These are phyloP conservation scores for Lyophyllum decastes DNA, from an alignment of 768 basidiomycete genomes.

Conservation along the genomic window DNA sequence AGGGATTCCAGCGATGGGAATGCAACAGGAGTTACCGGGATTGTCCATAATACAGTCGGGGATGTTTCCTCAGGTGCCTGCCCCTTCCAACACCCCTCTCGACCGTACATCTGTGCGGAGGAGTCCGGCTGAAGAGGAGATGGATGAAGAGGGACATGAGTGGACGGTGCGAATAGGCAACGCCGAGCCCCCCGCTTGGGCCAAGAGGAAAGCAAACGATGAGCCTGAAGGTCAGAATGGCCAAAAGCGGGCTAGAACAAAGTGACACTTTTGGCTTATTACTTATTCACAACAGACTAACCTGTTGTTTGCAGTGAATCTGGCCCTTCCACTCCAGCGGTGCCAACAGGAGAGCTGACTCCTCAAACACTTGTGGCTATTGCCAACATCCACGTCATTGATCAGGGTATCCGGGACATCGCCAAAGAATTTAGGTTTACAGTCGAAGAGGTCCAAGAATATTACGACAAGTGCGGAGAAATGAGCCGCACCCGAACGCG, in stretches of 20 bases:
- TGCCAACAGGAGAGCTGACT: conserved; percentile 21
- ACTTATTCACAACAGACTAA: conserved; percentile 1
- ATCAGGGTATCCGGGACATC: conserved; percentile 65
- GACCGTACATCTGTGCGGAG: conserved; percentile 35
- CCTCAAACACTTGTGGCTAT: conserved; percentile 35
- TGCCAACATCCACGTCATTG: conserved; percentile 61
- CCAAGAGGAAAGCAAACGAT: conserved; percentile 53
- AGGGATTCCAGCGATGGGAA: conserved; percentile 15
- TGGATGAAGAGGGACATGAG: conserved; percentile 62
- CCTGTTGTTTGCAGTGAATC: conserved; percentile 16
- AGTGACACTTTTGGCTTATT: conserved; percentile 31
- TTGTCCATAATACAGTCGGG: conserved; percentile 8
- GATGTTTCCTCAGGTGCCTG: conserved; percentile 23
- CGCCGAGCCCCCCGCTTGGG: conserved; percentile 69
- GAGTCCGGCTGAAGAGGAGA: conserved; percentile 64
- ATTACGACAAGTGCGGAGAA: conserved; percentile 73
- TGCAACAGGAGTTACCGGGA: conserved; percentile 16
- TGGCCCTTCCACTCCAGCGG: neutral
- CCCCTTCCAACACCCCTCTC: conserved; percentile 23
- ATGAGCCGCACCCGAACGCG: conserved; percentile 63
- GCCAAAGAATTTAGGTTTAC: conserved; percentile 73
- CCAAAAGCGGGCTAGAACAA: conserved; percentile 45
- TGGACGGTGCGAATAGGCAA: conserved; percentile 70
- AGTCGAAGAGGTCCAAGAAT: conserved; percentile 74
- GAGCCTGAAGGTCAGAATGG: conserved; percentile 33